phyloP scores from a whole-genome alignment of 257 asterid genomes.

The Mitragyna speciosa region DNA sequence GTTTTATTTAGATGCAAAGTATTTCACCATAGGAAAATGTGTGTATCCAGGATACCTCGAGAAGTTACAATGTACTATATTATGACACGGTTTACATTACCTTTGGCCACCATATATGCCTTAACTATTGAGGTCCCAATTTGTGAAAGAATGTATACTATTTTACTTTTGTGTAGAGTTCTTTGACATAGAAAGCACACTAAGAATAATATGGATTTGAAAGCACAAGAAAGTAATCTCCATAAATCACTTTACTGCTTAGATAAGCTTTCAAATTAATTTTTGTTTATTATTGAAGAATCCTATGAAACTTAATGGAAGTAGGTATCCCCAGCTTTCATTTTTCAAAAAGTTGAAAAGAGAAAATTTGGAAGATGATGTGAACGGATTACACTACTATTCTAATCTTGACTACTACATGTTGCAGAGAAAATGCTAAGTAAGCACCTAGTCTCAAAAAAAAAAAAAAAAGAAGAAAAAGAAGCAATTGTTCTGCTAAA shows the following conservation, averaged over 20 bases:
- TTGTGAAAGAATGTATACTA: constrained; percentile 25
- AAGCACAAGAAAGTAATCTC: background rate
- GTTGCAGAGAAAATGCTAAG: background rate
- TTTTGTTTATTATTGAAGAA: background rate
- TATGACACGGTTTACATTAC: background rate
- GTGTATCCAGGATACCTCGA: background rate
- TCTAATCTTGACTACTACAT: background rate
- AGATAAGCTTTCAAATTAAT: background rate
- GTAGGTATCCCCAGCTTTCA: background rate
- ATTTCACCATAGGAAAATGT: too few relatives aligned
- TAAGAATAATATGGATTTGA: constrained; percentile 32
- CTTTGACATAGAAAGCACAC: constrained; percentile 30
- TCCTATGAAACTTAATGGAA: too few relatives aligned
- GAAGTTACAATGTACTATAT: too few relatives aligned
- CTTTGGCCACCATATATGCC: background rate
- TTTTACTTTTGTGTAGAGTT: background rate
- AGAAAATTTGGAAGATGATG: background rate
- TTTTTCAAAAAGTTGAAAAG: background rate
- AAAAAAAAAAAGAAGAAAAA: background rate
- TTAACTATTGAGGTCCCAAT: background rate
- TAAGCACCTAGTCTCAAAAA: background rate
- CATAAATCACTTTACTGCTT: background rate
- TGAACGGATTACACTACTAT: background rate
- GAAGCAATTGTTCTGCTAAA: background rate
- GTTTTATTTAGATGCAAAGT: too few relatives aligned